phyloP scores from a whole-genome alignment of 805 yeast genomes.

The Metschnikowia kofuensis region DNA sequence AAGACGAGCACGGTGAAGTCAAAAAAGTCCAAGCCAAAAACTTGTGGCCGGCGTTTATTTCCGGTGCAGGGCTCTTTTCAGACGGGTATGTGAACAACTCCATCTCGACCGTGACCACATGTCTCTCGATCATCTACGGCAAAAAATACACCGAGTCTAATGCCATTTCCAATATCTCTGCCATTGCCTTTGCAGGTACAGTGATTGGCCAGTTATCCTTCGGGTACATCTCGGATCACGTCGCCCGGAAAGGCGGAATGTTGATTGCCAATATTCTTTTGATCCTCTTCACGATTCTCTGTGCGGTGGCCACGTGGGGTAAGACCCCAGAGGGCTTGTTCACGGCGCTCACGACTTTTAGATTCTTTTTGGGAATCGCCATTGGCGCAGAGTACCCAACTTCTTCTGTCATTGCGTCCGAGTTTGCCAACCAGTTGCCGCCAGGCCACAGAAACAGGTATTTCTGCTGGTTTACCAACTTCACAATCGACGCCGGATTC shows the following conservation, averaged over 20 bases:
- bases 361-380: slow-evolving; percentile 87
- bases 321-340: slow-evolving; percentile 70
- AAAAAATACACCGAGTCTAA: slow-evolving; percentile 54
- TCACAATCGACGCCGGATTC: slow-evolving; percentile 84
- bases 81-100: slow-evolving; percentile 93
- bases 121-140: slow-evolving; percentile 67
- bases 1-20: slow-evolving; percentile 15
- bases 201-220: slow-evolving; percentile 81
- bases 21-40: slow-evolving; percentile 22
- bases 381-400: slow-evolving; percentile 96
- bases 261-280: slow-evolving; percentile 69
- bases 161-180: slow-evolving; percentile 77
- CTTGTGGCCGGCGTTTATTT: slow-evolving; percentile 34
- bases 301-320: slow-evolving; percentile 73
- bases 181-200: slow-evolving; percentile 90
- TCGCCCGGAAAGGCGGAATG: slow-evolving; percentile 84
- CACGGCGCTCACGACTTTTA: slow-evolving; percentile 76
- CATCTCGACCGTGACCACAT: slow-evolving; percentile 71
- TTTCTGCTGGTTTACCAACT: slow-evolving; percentile 85
- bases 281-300: slow-evolving; percentile 72
- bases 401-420: slow-evolving; percentile 91
- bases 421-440: slow-evolving; percentile 75
- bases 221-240: slow-evolving; percentile 77
- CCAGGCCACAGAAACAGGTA: slow-evolving; percentile 86
- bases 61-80: slow-evolving; percentile 91